Evolutionary conservation across 805 yeast species (phyloP).

Genomic region (Starmerella khaoyaiensis): DNA sequence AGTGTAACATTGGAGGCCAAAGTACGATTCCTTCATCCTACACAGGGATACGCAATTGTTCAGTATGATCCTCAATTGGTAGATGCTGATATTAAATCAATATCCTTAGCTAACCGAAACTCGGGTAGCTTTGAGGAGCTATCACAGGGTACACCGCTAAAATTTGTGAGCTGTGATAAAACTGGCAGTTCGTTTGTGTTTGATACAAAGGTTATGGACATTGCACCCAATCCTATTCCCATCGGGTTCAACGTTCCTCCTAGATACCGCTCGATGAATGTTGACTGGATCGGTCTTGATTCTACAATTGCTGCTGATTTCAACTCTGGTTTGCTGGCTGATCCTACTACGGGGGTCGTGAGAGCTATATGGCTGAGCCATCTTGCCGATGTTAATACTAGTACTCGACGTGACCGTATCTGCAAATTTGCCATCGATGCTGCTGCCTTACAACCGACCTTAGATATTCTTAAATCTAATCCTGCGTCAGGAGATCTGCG

Average conservation of each 20-base stretch:
- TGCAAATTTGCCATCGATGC: constrained; percentile 69
- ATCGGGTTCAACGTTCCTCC: constrained; percentile 50
- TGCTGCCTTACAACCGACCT: constrained; percentile 45
- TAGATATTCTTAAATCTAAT: constrained; percentile 38
- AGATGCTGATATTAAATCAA: constrained; percentile 56
- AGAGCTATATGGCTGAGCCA: constrained; percentile 78
- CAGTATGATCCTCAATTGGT: constrained; percentile 70
- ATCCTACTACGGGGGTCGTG: constrained; percentile 55
- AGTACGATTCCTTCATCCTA: constrained; percentile 75
- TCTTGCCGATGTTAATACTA: constrained; percentile 53
- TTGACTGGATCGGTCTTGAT: constrained; percentile 66
- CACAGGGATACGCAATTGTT: constrained; percentile 71
- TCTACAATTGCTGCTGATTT: constrained; percentile 61
- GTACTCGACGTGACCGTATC: constrained; percentile 46
- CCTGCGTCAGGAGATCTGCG: constrained; percentile 29
- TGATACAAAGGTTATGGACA: constrained; percentile 63
- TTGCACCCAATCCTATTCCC: constrained; percentile 62
- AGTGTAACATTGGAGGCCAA: constrained; percentile 67
- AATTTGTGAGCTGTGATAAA: constrained; percentile 71
- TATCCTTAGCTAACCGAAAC: constrained; percentile 28
- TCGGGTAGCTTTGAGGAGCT: constrained; percentile 25
- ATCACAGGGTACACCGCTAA: constrained; percentile 59
- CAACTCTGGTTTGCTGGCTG: constrained; percentile 61
- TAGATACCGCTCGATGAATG: constrained; percentile 71
- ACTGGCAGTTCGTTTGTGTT: constrained; percentile 57